phyloP scores from a whole-genome alignment of 2,329 filamentous ascomycete species.

The Alternaria viburni region DNA sequence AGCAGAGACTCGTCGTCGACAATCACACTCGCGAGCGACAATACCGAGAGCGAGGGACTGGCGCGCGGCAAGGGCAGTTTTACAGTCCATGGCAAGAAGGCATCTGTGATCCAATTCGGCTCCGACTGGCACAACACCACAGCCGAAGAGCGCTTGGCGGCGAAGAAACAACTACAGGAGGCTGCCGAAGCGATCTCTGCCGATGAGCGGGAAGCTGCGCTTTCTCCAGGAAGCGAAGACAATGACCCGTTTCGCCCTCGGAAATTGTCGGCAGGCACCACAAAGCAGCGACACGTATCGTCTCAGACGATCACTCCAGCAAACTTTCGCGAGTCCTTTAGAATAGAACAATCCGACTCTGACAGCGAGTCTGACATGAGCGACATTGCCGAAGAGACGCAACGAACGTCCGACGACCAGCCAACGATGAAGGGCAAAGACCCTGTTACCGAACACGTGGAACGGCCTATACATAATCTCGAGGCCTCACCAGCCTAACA shows the following conservation, averaged over 20 bases:
- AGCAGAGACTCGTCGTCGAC: slow-evolving; percentile 75
- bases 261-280: slow-evolving; percentile 31
- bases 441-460: slow-evolving; percentile 14
- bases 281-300: slow-evolving; percentile 45
- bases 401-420: slow-evolving; percentile 12
- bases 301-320: slow-evolving; percentile 45
- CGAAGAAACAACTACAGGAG: slow-evolving; percentile 47
- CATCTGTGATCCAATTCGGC: slow-evolving; percentile 94
- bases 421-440: slow-evolving; percentile 21
- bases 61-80: slow-evolving; percentile 85
- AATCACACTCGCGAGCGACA: slow-evolving; percentile 59
- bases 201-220: slow-evolving; percentile 33
- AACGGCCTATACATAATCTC: slow-evolving; percentile 12
- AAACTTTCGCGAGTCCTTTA: slow-evolving; percentile 32
- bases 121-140: slow-evolving; percentile 76
- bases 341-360: slow-evolving; percentile 26
- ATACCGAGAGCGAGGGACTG: slow-evolving; percentile 69
- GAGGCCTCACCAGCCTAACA: slow-evolving; percentile 24
- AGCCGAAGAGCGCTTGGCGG: slow-evolving; percentile 49
- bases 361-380: slow-evolving; percentile 41
- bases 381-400: slow-evolving; percentile 42
- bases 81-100: slow-evolving; percentile 97
- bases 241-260: slow-evolving; percentile 31
- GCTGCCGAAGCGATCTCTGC: slow-evolving; percentile 32
- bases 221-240: slow-evolving; percentile 24